Conservation (phyloP, 2,329 filamentous ascomycete genomes). For the Alternaria sp. region DNA sequence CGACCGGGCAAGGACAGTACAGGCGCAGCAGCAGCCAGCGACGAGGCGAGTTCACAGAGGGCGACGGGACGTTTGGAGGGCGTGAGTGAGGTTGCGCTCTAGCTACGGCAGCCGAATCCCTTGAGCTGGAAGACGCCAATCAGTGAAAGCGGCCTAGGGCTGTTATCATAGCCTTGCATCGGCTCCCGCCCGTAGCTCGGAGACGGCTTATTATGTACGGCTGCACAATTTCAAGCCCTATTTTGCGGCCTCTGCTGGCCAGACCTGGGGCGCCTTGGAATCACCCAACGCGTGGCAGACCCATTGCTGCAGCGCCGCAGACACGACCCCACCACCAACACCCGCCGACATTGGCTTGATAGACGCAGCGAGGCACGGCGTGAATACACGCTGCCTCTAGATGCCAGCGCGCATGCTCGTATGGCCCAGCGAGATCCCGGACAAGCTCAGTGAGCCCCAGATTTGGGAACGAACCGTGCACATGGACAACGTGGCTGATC, state of each 20-base stretch:
- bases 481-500: constrained; percentile 13
- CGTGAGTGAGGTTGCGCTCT: constrained; percentile 27
- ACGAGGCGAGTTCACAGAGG: constrained; percentile 20
- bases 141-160: constrained; percentile 23
- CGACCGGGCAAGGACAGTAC: constrained; percentile 29
- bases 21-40: constrained; percentile 28
- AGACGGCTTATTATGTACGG: constrained; percentile 19
- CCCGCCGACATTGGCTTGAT: background rate
- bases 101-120: constrained; percentile 20
- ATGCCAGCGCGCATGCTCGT: background rate
- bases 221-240: constrained; percentile 25
- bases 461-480: constrained; percentile 4
- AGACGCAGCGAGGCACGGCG: background rate
- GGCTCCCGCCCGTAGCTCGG: constrained; percentile 22
- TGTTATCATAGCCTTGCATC: constrained; percentile 28
- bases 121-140: constrained; percentile 23
- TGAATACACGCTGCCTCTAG: background rate
- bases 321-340: background rate
- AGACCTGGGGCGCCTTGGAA: constrained; percentile 15
- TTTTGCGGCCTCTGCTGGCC: constrained; percentile 23
- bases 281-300: constrained; percentile 23
- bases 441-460: constrained; percentile 3
- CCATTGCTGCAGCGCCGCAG: constrained; percentile 17
- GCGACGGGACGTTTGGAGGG: constrained; percentile 16
- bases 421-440: constrained; percentile 1